Conservation (phyloP, 2,329 filamentous ascomycete genomes). For the Plectosphaerella cucumerina region DNA sequence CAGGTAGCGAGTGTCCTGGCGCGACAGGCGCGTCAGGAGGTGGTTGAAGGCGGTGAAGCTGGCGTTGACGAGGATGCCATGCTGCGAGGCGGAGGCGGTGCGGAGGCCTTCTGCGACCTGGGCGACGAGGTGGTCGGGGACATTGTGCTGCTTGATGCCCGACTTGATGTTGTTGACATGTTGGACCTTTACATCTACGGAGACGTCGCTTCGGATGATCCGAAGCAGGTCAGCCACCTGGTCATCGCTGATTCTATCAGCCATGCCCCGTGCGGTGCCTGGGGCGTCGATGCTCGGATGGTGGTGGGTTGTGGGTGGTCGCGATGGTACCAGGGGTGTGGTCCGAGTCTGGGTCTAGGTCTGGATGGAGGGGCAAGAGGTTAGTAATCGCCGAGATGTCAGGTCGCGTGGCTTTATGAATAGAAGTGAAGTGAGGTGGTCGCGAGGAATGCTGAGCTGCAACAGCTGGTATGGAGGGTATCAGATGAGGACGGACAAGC, state of each 20-base stretch:
- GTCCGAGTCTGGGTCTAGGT: neutral
- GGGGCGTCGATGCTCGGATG: too few relatives aligned
- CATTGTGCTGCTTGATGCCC: constrained; percentile 87
- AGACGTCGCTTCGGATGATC: constrained; percentile 56
- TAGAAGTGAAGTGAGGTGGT: neutral
- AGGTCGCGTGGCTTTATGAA: constrained; percentile 1
- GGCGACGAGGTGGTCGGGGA: constrained; percentile 68
- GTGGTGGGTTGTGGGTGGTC: neutral
- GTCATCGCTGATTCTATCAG: constrained; percentile 55
- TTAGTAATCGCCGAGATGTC: neutral
- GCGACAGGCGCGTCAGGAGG: constrained; percentile 77
- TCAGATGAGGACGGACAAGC: too few relatives aligned
- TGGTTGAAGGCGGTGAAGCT: constrained; percentile 87
- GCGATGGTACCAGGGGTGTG: neutral
- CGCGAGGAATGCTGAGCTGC: neutral
- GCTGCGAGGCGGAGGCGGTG: constrained; percentile 69
- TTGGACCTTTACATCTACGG: constrained; percentile 66
- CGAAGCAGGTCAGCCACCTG: constrained; percentile 51
- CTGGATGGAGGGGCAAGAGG: neutral
- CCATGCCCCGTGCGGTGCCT: constrained; percentile 31
- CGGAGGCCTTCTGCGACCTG: constrained; percentile 80
- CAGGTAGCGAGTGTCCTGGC: constrained; percentile 75
- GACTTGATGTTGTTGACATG: constrained; percentile 75
- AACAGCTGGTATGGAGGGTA: too few relatives aligned
- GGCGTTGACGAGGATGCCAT: constrained; percentile 72